Conservation (phyloP, 2,329 filamentous ascomycete species). For the Chalaropsis ovoidea region DNA sequence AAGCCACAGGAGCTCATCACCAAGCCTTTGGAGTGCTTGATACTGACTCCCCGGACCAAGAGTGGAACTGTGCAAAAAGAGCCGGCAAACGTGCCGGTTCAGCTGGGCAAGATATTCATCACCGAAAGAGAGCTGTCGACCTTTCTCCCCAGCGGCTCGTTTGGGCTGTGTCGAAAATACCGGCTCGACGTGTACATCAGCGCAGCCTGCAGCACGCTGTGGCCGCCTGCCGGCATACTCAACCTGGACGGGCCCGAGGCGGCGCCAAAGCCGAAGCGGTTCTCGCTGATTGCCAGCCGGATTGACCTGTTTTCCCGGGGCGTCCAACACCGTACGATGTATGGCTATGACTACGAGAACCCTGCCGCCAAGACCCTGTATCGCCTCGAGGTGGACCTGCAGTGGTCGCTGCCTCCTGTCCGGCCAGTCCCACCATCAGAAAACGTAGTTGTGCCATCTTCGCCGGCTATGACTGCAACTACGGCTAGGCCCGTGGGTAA, state of each 20-base stretch:
- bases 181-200: conserved; percentile 44
- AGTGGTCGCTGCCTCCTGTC: conserved; percentile 11
- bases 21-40: conserved; percentile 3
- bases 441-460: background rate
- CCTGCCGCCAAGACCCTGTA: conserved; percentile 10
- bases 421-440: background rate
- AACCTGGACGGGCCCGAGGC: background rate
- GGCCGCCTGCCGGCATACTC: conserved; percentile 42
- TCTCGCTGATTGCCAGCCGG: conserved; percentile 21
- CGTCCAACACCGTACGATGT: conserved; percentile 8
- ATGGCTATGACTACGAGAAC: conserved; percentile 21
- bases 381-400: conserved; percentile 13
- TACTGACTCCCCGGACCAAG: background rate
- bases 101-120: conserved; percentile 36
- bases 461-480: background rate
- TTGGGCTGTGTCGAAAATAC: conserved; percentile 43
- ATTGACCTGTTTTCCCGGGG: conserved; percentile 23
- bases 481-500: background rate
- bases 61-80: background rate
- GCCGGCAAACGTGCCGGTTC: background rate
- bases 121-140: conserved; percentile 44
- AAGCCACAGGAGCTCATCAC: conserved; percentile 7
- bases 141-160: conserved; percentile 39
- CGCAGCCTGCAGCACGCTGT: conserved; percentile 40
- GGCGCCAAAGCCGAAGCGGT: conserved; percentile 14